Conservation (phyloP, 176 grass and related monocot species). For the Aegilops sharonensis region DNA sequence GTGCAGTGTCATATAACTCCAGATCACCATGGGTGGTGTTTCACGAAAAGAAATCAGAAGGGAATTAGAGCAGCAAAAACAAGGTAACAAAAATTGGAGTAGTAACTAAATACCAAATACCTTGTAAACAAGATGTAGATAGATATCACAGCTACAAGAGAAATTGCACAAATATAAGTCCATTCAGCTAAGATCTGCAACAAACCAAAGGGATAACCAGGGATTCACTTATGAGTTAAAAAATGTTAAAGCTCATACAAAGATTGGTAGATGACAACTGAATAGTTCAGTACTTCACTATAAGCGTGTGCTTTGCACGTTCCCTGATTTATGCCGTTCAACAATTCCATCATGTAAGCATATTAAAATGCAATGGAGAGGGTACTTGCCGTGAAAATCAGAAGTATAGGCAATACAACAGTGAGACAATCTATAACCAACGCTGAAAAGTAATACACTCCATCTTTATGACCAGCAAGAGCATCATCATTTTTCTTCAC, state of each 20-base stretch:
- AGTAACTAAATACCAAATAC: slow-evolving; percentile 41
- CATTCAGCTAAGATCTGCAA: slow-evolving; percentile 75
- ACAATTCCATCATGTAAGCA: slow-evolving; percentile 14
- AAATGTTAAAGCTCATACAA: not conserved
- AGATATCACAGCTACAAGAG: slow-evolving; percentile 46
- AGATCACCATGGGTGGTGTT: not conserved
- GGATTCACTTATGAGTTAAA: not conserved
- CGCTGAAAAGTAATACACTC: slow-evolving; percentile 42
- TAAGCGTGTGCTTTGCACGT: not conserved
- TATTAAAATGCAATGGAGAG: slow-evolving; percentile 12
- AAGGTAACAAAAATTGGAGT: not conserved
- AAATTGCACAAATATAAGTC: slow-evolving; percentile 46
- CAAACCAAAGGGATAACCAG: slow-evolving; percentile 10
- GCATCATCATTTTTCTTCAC: slow-evolving; percentile 60
- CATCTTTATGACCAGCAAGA: slow-evolving; percentile 39
- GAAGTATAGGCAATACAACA: slow-evolving; percentile 71
- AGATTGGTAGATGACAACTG: not conserved
- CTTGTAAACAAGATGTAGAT: slow-evolving; percentile 48
- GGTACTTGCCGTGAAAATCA: slow-evolving; percentile 73
- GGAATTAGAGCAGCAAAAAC: not conserved
- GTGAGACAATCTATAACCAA: slow-evolving; percentile 62
- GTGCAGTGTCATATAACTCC: slow-evolving; percentile 8
- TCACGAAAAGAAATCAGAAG: slow-evolving; percentile 31
- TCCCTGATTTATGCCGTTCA: slow-evolving; percentile 14
- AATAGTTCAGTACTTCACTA: not conserved